Evolutionary conservation across 2,329 filamentous ascomycete species (phyloP), one percentile per base, ranked within the genome.

Genomic region (Coccinonectria pachysandricola): DNA sequence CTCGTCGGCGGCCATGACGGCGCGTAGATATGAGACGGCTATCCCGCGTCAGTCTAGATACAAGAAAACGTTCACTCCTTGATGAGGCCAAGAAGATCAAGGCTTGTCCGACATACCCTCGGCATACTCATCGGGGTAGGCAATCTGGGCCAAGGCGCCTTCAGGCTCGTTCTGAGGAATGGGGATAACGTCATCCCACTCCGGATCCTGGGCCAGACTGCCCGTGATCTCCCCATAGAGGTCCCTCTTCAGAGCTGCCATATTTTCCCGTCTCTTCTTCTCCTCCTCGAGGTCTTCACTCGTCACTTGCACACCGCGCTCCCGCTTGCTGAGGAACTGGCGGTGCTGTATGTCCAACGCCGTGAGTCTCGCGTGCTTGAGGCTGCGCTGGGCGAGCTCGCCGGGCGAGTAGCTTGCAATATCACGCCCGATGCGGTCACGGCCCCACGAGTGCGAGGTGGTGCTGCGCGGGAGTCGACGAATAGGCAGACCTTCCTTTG

Each of bases 11-110:
- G 83, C 81, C 88, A 98, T 98, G 42, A 94, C 72, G 35, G 91
- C 87, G 35, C 91, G 81, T 27, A 98, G 73, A 57, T 96, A 98
- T 22, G 82, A 78, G 60, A 93, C 91, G 23, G 84, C 87, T 78
- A 43, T 38, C 28, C 31, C 23, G 19, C 16, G 42, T 48, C 35
- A 44, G 40, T 22, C 29, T 25, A 36, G 18, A 32, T 31, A 28
- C 23, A 31, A 12, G 30, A 19, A 21, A 25, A 15, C 19, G 27
- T 24, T 11, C n/a, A 15, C 6, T 30, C 20, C 21, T 27, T 23
- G 17, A 27, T 8, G 12, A 15, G 10, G 17, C 9, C 8, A 18
- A 10, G 11, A 8, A 7, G 15, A 12, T 28, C 11, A 19, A 7
- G 17, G 7, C 17, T 19, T 7, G 10, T 7, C 31, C 33, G 28